A percentile compares a stretch with the other conserved stretches of the same genome.
phyloP scores from a whole-genome alignment of 371 early-diverging fungal genomes.

The Batrachochytrium dendrobatidis region DNA sequence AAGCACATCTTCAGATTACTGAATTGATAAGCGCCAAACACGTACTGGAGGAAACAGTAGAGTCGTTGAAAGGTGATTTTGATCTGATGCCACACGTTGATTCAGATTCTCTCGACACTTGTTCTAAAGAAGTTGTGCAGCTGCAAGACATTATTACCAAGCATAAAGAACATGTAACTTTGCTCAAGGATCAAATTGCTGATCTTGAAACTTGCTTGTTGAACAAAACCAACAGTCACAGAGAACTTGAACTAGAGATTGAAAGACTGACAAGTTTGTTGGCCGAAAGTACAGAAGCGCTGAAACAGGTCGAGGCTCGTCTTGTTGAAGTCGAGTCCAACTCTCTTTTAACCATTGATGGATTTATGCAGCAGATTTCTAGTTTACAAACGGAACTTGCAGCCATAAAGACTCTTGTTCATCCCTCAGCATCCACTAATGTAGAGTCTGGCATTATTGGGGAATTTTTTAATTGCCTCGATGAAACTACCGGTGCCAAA shows the following conservation, averaged over 20 bases:
- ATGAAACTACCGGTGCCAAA: neutral
- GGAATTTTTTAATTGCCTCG: neutral
- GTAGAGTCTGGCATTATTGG: neutral
- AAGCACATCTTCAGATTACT: neutral
- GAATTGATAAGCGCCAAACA: neutral
- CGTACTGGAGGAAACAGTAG: conserved; percentile 4
- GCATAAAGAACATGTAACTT: neutral
- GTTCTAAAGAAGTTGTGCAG: neutral
- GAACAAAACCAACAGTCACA: neutral
- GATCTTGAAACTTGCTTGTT: neutral
- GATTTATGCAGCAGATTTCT: conserved; percentile 7
- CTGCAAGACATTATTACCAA: neutral
- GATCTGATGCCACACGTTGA: neutral
- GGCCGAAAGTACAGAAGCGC: neutral
- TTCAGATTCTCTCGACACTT: neutral
- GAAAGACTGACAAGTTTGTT: neutral
- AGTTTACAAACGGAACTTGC: neutral
- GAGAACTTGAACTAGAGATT: neutral
- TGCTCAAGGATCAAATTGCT: neutral
- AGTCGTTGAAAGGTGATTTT: neutral
- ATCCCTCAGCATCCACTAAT: neutral
- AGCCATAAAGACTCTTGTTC: neutral
- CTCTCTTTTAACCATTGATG: neutral
- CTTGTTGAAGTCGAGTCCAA: neutral
- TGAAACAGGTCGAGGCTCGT: neutral